Evolutionary conservation across 495 filamentous ascomycete species (phyloP).

Genomic region (Trypethelium eluteriae): DNA sequence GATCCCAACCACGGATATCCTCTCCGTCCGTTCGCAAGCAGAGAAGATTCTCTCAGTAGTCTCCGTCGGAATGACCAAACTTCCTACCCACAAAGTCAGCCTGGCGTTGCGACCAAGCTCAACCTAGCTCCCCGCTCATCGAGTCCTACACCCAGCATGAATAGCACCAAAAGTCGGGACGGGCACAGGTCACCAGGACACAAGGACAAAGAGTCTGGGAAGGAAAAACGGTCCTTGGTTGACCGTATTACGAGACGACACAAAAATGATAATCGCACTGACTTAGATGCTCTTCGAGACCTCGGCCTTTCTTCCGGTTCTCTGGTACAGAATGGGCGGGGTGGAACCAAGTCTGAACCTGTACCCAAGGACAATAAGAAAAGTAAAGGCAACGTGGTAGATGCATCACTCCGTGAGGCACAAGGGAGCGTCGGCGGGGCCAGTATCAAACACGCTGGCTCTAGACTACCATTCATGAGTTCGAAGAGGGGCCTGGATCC

Average conservation of each 20-base stretch:
- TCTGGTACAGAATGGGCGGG: conserved; percentile 11
- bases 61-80: conserved; percentile 41
- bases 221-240: conserved; percentile 55
- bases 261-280: conserved; percentile 52
- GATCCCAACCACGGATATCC: conserved; percentile 40
- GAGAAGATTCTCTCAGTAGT: conserved; percentile 59
- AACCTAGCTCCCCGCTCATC: conserved; percentile 51
- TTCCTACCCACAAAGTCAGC: conserved; percentile 32
- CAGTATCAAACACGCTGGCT: not conserved
- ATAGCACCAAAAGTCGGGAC: conserved; percentile 30
- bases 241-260: conserved; percentile 54
- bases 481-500: conserved; percentile 10
- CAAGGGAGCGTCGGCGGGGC: conserved; percentile 13
- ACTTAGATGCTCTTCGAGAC: not conserved
- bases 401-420: not conserved
- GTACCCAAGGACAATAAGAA: not conserved
- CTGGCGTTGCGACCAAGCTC: conserved; percentile 43
- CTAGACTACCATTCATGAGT: conserved; percentile 20
- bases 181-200: conserved; percentile 51
- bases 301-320: conserved; percentile 27
- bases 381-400: not conserved
- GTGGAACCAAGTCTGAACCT: not conserved
- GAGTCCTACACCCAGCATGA: conserved; percentile 66
- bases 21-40: conserved; percentile 53
- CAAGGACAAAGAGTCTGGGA: conserved; percentile 34